Percentiles rank a stretch among this genome's conserved stretches.
These are phyloP conservation scores for Liriodendron chinense DNA, from an alignment of 164 flowering plant genomes.

Conservation along the genomic window DNA sequence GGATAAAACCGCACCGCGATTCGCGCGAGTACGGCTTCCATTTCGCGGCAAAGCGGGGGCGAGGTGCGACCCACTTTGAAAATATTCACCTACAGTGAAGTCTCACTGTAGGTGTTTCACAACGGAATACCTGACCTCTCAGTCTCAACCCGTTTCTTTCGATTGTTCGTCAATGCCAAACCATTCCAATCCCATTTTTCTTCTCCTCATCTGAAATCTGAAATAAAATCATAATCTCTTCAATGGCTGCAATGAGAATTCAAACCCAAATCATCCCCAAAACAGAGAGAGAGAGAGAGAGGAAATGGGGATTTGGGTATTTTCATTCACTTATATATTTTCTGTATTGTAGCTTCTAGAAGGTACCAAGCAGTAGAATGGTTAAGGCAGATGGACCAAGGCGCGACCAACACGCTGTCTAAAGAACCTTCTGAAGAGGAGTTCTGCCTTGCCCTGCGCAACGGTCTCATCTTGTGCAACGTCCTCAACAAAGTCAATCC, in stretches of 20 bases:
- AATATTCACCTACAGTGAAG: too few species aligned
- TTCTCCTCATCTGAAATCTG: not conserved
- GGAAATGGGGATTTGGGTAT: not conserved
- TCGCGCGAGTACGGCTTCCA: too few species aligned
- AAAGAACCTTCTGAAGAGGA: slow-evolving; percentile 72
- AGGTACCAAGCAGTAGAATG: slow-evolving; percentile 76
- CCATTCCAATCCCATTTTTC: too few species aligned
- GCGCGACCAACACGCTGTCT: slow-evolving; percentile 48
- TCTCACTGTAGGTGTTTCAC: too few species aligned
- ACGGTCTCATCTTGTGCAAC: slow-evolving; percentile 88
- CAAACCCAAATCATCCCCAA: not conserved
- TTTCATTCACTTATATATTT: not conserved
- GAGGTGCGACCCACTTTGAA: too few species aligned
- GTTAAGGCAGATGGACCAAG: slow-evolving; percentile 74
- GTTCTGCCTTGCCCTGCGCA: slow-evolving; percentile 72
- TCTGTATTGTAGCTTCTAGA: slow-evolving; percentile 43
- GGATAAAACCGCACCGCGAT: too few species aligned
- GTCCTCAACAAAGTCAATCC: slow-evolving; percentile 89
- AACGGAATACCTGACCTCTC: too few species aligned
- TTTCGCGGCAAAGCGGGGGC: too few species aligned
- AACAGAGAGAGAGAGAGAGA: not conserved
- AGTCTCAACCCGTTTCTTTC: too few species aligned
- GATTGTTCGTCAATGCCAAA: too few species aligned
- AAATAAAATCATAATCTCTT: not conserved
- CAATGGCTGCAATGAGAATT: not conserved